Evolutionary conservation across 2,329 filamentous ascomycete genomes (phyloP).

Genomic region (Phoma sp.): DNA sequence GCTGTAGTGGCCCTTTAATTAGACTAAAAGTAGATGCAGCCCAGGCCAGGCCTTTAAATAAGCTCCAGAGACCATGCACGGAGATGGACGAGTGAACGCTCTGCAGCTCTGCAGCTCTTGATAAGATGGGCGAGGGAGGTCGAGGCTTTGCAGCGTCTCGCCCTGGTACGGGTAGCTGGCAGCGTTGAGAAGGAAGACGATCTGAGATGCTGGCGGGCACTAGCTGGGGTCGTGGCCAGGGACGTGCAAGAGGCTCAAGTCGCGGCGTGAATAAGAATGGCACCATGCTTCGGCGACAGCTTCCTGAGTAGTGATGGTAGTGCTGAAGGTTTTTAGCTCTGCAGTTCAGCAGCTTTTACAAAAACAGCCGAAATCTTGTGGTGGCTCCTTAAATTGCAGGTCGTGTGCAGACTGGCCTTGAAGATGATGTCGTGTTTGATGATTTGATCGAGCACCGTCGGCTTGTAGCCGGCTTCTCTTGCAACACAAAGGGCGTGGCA

Average conservation of each 20-base stretch:
- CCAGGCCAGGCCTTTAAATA: slow-evolving; percentile 3
- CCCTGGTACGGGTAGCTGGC: background rate
- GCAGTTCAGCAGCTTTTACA: too few species aligned
- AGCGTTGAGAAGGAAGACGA: background rate
- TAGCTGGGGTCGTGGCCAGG: background rate
- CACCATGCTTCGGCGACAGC: too few species aligned
- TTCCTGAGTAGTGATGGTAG: too few species aligned
- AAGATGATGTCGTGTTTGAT: too few species aligned
- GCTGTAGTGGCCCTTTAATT: slow-evolving; percentile 15
- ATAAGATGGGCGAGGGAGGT: background rate
- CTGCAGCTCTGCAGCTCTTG: background rate
- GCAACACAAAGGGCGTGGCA: background rate
- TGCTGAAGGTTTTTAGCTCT: too few species aligned
- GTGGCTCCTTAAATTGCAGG: too few species aligned
- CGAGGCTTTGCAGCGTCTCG: background rate
- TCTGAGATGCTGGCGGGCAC: slow-evolving; percentile 5
- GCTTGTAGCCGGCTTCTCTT: too few species aligned
- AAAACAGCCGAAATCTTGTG: too few species aligned
- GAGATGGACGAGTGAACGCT: background rate
- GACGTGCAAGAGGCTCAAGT: slow-evolving; percentile 5
- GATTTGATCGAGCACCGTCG: too few species aligned
- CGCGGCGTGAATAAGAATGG: too few species aligned
- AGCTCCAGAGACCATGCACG: slow-evolving; percentile 1
- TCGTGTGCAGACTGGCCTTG: too few species aligned
- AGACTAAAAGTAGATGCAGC: slow-evolving; percentile 11